These are phyloP conservation scores for Shiraia bambusicola DNA, from an alignment of 2,329 filamentous ascomycete genomes.

Conservation along the genomic window DNA sequence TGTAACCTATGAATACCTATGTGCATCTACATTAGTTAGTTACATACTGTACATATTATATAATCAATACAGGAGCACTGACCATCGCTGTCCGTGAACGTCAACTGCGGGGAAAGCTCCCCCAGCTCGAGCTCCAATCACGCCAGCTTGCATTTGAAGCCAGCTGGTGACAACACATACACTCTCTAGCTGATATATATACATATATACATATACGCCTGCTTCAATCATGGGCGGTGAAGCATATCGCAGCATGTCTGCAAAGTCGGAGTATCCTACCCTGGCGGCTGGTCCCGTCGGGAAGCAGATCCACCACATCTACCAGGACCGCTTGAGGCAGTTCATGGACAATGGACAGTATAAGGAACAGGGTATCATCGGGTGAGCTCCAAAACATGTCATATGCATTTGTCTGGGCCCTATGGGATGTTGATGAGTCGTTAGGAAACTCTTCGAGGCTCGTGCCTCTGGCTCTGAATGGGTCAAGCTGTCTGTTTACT, in stretches of 20 bases:
- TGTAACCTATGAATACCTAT: too few relatives aligned
- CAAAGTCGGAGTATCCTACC: slow-evolving; percentile 34
- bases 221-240: slow-evolving; percentile 40
- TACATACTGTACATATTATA: too few relatives aligned
- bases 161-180: slow-evolving; percentile 11
- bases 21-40: too few relatives aligned
- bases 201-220: not conserved
- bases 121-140: slow-evolving; percentile 10
- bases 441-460: slow-evolving; percentile 72
- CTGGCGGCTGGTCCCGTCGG: slow-evolving; percentile 42
- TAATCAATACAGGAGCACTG: slow-evolving; percentile 14
- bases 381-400: slow-evolving; percentile 52
- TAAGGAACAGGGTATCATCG: slow-evolving; percentile 69
- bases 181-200: slow-evolving; percentile 3
- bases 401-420: not conserved
- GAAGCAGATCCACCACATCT: slow-evolving; percentile 72
- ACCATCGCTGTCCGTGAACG: slow-evolving; percentile 9
- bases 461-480: slow-evolving; percentile 68
- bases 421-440: slow-evolving; percentile 13
- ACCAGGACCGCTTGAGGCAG: slow-evolving; percentile 77
- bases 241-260: slow-evolving; percentile 30
- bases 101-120: slow-evolving; percentile 32
- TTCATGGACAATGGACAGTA: slow-evolving; percentile 76
- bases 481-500: slow-evolving; percentile 84
- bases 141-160: slow-evolving; percentile 9